These are phyloP conservation scores for Stentor roeselii DNA, from an alignment of 73 alveolate genomes.

Conservation along the genomic window DNA sequence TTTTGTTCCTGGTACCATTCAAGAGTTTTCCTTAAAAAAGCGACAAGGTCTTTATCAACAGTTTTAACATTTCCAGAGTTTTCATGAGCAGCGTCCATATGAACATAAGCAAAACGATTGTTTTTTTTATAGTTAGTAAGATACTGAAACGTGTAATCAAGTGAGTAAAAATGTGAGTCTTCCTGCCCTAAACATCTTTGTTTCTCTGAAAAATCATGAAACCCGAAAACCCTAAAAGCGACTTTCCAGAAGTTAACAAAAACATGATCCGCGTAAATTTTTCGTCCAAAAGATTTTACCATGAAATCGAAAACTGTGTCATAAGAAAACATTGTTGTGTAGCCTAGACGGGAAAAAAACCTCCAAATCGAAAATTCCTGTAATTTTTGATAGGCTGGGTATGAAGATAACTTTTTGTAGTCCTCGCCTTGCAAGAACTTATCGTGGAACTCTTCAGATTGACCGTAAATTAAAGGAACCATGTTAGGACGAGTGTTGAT, in stretches of 20 bases:
- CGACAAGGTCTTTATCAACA: neutral
- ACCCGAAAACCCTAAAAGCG: neutral
- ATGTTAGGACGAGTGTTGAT: neutral
- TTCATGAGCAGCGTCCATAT: slow-evolving; percentile 15
- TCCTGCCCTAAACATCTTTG: slow-evolving; percentile 1
- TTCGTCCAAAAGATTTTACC: neutral
- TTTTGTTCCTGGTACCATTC: neutral
- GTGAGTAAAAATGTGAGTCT: neutral
- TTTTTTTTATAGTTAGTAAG: neutral
- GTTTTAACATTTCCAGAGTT: neutral
- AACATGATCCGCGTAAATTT: slow-evolving; percentile 5
- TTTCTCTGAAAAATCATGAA: neutral
- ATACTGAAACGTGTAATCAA: neutral
- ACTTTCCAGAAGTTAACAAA: neutral
- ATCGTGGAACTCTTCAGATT: neutral
- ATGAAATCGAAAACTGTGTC: slow-evolving; percentile 8
- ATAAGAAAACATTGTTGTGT: neutral
- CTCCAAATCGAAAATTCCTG: neutral
- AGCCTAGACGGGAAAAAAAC: neutral
- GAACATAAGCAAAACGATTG: slow-evolving; percentile 4
- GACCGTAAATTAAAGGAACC: neutral
- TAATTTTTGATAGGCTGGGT: neutral
- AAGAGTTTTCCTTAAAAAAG: neutral
- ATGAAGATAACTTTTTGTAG: no score
- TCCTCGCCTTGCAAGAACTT: neutral